Evolutionary conservation across 2,329 filamentous ascomycete genomes (phyloP).

Genomic region (Cordyceps tenuipes): DNA sequence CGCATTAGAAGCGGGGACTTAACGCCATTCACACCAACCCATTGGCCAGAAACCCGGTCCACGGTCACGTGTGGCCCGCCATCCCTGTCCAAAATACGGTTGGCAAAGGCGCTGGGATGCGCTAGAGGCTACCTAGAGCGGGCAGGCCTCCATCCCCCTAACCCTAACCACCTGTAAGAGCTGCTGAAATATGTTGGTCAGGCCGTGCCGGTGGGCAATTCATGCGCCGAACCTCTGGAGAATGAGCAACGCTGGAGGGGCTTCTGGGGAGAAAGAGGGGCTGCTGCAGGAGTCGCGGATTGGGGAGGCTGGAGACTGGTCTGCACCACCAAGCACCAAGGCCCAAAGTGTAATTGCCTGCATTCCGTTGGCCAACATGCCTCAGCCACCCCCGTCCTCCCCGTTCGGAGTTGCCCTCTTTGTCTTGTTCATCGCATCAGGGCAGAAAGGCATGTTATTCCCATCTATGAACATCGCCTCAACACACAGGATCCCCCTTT

Average conservation of each 20-base stretch:
- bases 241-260: not conserved
- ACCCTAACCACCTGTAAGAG: no score
- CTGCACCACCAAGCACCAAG: no score
- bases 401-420: conserved; percentile 8
- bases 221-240: not conserved
- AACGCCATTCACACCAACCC: not conserved
- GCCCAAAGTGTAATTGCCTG: not conserved
- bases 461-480: not conserved
- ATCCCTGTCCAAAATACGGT: conserved; percentile 1
- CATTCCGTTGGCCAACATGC: conserved; percentile 3
- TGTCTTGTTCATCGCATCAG: not conserved
- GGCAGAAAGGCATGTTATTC: not conserved
- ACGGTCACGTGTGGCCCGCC: conserved; percentile 3
- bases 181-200: not conserved
- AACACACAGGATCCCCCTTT: not conserved
- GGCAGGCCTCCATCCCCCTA: no score
- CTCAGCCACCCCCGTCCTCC: no score
- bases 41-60: not conserved
- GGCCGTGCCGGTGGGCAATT: not conserved
- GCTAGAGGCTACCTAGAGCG: not conserved
- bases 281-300: not conserved
- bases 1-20: not conserved
- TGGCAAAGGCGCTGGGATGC: not conserved
- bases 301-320: not conserved
- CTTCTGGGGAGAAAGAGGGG: not conserved